Conservation (phyloP, 345 rosid species). For the Brassica juncea region DNA sequence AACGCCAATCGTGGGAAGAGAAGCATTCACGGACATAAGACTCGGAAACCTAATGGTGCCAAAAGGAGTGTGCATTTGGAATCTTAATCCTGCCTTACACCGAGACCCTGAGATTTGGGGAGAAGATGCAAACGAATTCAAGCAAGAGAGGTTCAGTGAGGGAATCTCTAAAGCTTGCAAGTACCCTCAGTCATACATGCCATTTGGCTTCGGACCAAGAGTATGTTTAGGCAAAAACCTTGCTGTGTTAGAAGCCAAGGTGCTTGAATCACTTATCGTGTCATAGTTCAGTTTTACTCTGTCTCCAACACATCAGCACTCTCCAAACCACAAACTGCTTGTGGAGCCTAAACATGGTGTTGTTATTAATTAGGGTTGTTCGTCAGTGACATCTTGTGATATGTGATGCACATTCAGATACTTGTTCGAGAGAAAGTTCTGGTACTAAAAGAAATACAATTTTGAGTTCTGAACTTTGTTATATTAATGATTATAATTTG, state of each 20-base stretch:
- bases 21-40: background rate
- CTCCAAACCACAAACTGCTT: background rate
- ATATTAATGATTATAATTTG: background rate
- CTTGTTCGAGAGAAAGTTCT: background rate
- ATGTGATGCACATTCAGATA: background rate
- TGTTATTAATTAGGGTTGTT: background rate
- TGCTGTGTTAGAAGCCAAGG: background rate
- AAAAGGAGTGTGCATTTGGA: background rate
- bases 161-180: background rate
- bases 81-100: background rate
- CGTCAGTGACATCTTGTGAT: background rate
- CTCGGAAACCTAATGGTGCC: background rate
- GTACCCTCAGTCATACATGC: background rate
- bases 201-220: background rate
- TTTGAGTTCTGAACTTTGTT: background rate
- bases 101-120: background rate
- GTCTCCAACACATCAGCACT: background rate
- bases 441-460: background rate
- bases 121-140: background rate
- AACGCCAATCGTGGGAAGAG: background rate
- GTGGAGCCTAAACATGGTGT: background rate
- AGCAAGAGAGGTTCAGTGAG: background rate
- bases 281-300: background rate
- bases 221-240: background rate
- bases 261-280: background rate